Evolutionary conservation across 225 moss, liverwort and hornwort genomes (phyloP).

Genomic region (Marchantia polymorpha): DNA sequence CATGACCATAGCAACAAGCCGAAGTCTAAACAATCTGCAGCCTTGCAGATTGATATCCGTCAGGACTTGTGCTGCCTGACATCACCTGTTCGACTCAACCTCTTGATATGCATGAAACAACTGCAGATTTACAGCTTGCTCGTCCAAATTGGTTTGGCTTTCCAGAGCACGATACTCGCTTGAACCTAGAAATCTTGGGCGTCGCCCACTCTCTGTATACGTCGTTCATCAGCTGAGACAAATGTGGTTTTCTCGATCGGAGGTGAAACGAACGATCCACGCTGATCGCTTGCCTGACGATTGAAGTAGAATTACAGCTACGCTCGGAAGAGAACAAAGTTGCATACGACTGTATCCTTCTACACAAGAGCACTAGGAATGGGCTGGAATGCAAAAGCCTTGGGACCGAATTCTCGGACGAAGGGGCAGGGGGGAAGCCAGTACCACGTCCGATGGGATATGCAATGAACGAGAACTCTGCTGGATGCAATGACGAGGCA

Average conservation of each 20-base stretch:
- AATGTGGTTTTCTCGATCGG: not conserved
- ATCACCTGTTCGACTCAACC: not conserved
- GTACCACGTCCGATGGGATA: slow-evolving; percentile 8
- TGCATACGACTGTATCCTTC: too few species aligned
- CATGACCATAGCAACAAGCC: not conserved
- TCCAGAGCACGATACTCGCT: too few species aligned
- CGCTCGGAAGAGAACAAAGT: not conserved
- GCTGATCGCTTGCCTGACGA: not conserved
- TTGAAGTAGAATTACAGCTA: not conserved
- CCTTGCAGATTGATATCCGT: not conserved
- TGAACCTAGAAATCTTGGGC: too few species aligned
- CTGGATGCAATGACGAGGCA: slow-evolving; percentile 1
- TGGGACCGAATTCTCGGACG: not conserved
- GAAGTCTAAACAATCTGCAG: slow-evolving; percentile 1
- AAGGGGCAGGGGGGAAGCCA: slow-evolving; percentile 5
- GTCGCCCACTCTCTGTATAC: too few species aligned
- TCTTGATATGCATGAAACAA: not conserved
- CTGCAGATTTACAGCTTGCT: not conserved
- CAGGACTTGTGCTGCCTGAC: not conserved
- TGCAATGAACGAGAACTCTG: slow-evolving; percentile 2
- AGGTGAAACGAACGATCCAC: not conserved
- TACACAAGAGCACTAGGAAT: too few species aligned
- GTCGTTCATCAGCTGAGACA: not conserved
- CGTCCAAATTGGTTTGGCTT: not conserved
- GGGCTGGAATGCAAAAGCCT: slow-evolving; percentile 6